These are phyloP conservation scores for Alternaria rosae DNA, from an alignment of 2,329 filamentous ascomycete genomes.

Conservation along the genomic window DNA sequence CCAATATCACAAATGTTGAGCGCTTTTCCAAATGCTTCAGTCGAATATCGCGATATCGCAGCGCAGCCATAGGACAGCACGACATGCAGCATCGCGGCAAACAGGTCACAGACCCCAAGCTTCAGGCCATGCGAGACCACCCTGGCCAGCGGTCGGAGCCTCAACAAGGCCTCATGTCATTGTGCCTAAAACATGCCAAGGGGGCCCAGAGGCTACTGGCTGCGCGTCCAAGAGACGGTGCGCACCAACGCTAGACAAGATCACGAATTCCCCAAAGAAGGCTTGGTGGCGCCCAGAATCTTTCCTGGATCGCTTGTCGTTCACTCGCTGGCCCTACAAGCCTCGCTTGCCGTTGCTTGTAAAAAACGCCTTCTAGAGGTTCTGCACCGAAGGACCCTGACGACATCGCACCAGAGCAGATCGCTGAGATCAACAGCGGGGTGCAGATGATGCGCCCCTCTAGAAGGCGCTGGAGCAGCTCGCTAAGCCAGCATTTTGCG, in stretches of 20 bases:
- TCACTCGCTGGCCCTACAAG: constrained; percentile 6
- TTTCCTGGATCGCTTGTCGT: not conserved
- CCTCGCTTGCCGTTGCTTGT: constrained; percentile 6
- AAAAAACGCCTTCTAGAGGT: constrained; percentile 4
- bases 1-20: constrained; percentile 10
- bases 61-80: not conserved
- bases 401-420: not conserved
- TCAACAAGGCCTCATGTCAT: constrained; percentile 21
- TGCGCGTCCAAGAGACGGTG: constrained; percentile 6
- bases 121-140: constrained; percentile 15
- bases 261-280: constrained; percentile 2
- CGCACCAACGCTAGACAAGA: constrained; percentile 16
- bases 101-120: constrained; percentile 8
- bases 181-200: constrained; percentile 10
- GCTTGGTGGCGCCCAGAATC: constrained; percentile 5
- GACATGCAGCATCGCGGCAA: constrained; percentile 3
- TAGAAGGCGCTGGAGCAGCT: not conserved
- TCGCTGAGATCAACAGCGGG: constrained; percentile 9
- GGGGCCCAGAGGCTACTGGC: constrained; percentile 14
- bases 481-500: not conserved
- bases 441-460: constrained; percentile 2
- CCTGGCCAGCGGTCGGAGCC: constrained; percentile 15
- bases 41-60: not conserved
- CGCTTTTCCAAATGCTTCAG: constrained; percentile 1
- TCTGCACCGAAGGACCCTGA: not conserved